Base-by-base conservation (phyloP, 805 yeast species). In the Starmerella floricola region DNA sequence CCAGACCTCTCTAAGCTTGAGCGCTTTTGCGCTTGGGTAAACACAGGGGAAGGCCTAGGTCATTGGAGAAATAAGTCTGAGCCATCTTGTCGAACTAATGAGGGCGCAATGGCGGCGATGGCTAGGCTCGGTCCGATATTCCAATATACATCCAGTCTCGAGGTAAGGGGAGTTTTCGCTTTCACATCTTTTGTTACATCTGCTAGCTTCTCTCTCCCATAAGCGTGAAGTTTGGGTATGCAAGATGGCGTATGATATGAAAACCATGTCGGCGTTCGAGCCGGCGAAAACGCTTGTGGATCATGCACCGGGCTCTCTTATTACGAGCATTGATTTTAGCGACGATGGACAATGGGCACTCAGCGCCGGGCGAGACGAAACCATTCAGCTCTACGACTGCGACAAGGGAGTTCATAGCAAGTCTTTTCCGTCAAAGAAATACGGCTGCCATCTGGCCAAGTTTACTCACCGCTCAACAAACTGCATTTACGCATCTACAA, bases 361-460 rank as follows among this genome's bases (percentile, higher is more conserved):
- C 27, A 71, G 93, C 1, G 67, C 91, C 0, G 85, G 94, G 3
- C 74, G 77, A 6, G 93, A 83, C 62, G 88, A 84, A 56, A 68
- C 81, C 20, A 76, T 91, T 53, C 93, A 85, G 54, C 63, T 91
- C 16, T 88, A 85, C 59, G 94, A 88, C 61, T 65, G 71, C n/a
- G 69, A 71, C 46, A 44, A 58, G 2, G 96, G 95, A 5, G 67
- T 55, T n/a, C 61, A 57, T 43, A 48, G 45, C 34, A 81, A 78
- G 52, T 74, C 85, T 3, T 71, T 83, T 8, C 78, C 74, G 45
- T 78, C 91, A 23, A 87, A 86, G 62, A 91, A 91, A 57, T 91
- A 91, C 54, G 98, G 98, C 1, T 82, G 86, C 44, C 86, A 84
- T 55, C 62, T 83, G 30, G 95, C 95, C 2, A 68, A 76, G 35